These are phyloP conservation scores for Sugiyamaella valdiviana DNA, from an alignment of 805 yeast genomes.

Conservation along the genomic window DNA sequence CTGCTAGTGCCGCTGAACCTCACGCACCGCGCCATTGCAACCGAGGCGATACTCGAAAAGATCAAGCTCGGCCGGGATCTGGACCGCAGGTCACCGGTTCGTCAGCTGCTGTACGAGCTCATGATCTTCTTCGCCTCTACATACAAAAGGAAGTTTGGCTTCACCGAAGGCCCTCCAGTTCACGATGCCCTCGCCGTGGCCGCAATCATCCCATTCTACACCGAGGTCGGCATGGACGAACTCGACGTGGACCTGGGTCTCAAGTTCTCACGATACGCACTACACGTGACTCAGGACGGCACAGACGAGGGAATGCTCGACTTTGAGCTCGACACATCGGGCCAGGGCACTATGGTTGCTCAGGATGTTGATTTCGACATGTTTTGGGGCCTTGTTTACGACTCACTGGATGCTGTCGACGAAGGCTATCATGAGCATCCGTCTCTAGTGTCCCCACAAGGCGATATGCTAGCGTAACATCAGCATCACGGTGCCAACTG, in stretches of 20 bases:
- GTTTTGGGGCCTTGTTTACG: conserved; percentile 44
- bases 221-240: conserved; percentile 13
- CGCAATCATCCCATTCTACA: conserved; percentile 46
- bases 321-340: conserved; percentile 10
- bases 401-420: conserved; percentile 37
- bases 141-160: conserved; percentile 39
- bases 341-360: conserved; percentile 37
- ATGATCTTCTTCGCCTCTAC: conserved; percentile 45
- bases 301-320: conserved; percentile 28
- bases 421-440: conserved; percentile 14
- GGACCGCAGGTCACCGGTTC: conserved; percentile 38
- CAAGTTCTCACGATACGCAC: conserved; percentile 13
- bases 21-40: conserved; percentile 60
- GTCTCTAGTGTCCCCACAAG: not conserved
- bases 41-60: conserved; percentile 34
- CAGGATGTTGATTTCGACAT: conserved; percentile 35
- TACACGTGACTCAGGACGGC: conserved; percentile 21
- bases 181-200: conserved; percentile 76
- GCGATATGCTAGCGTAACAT: not conserved
- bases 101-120: conserved; percentile 50
- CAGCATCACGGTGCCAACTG: not conserved
- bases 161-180: conserved; percentile 59
- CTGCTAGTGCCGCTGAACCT: conserved; percentile 61
- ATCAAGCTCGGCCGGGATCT: conserved; percentile 34
- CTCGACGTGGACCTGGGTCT: conserved; percentile 16